Base-by-base conservation (phyloP, 2,329 filamentous ascomycete species). In the Pestalotiopsis sp. region DNA sequence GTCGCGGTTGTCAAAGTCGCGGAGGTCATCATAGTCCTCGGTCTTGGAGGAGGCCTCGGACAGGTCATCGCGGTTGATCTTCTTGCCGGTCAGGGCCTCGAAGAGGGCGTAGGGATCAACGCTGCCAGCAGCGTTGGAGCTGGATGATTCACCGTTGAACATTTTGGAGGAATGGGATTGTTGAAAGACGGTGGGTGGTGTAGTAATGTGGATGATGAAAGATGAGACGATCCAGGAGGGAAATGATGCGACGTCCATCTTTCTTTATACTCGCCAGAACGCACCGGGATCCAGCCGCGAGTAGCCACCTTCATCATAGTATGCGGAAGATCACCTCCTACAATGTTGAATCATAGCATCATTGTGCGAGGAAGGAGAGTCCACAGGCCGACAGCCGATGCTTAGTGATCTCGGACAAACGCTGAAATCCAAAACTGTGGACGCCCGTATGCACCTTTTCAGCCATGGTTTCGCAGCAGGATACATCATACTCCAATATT, bases 91-190 rank as follows among this genome's bases (percentile, higher is more conserved):
- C 60, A 82, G 74, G 52, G 78, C 79, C 71, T 81, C 78, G 1
- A 81, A 77, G 9, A 81, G 75, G 38, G 77, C 78, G 59, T 78
- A 79, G 10, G 77, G 75, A 70, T 80, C 79, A 40, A 80, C 75
- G 65, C 65, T 66, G 60, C 67, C 58, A 20, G 66, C 57, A 11
- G 55, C 55, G 30, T 55, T 62, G 5, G 63, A 61, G 24, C 22
- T 20, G 38, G 67, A 60, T 9, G 64, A 61, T 24, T 26, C 30
- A 44, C 26, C 35, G 64, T 56, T 57, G 55, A 57, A 39, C 64
- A 65, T 65, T 56, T 57, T 65, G 56, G 22, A 17, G 4, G 22
- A 58, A 13, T 58, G 22, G 24, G 26, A 58, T 26, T 26, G 13
- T 17, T 58, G 10, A 58, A 52, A 52, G 44, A n/a, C 17, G 44